Conservation (phyloP, 805 yeast species). For the Pichia gijzeniarum region DNA sequence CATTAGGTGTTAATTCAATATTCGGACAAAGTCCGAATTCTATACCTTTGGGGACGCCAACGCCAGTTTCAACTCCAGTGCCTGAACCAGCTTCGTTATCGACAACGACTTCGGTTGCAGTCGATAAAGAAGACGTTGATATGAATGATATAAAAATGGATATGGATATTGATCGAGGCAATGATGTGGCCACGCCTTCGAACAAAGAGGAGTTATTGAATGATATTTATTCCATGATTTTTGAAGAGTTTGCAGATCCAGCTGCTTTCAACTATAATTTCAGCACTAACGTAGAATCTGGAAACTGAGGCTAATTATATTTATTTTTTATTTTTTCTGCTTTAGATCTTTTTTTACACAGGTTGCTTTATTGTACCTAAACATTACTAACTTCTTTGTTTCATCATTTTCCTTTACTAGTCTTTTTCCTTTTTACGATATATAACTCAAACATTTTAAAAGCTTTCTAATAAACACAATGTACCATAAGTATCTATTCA, state of each 20-base stretch:
- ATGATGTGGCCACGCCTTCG: neutral
- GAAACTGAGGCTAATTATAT: neutral
- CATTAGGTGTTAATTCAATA: neutral
- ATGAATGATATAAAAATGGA: neutral
- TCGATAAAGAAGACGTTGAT: no score
- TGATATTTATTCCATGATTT: conserved; percentile 41
- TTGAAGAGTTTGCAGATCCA: conserved; percentile 38
- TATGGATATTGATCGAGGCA: neutral
- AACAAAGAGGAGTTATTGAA: conserved; percentile 29
- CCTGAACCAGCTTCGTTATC: neutral
- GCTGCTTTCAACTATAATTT: conserved; percentile 23
- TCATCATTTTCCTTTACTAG: neutral
- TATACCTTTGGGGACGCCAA: neutral
- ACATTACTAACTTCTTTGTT: no score
- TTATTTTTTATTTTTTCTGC: neutral
- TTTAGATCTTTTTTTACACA: no score
- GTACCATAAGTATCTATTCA: no score
- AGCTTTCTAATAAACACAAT: no score
- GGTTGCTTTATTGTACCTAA: no score
- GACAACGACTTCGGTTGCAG: no score
- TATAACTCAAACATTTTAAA: no score
- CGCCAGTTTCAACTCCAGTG: neutral
- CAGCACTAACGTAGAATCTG: neutral
- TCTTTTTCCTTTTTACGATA: neutral
- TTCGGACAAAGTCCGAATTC: neutral